Evolutionary conservation across 2,329 filamentous ascomycete genomes (phyloP).

Genomic region (Phialophora chinensis): DNA sequence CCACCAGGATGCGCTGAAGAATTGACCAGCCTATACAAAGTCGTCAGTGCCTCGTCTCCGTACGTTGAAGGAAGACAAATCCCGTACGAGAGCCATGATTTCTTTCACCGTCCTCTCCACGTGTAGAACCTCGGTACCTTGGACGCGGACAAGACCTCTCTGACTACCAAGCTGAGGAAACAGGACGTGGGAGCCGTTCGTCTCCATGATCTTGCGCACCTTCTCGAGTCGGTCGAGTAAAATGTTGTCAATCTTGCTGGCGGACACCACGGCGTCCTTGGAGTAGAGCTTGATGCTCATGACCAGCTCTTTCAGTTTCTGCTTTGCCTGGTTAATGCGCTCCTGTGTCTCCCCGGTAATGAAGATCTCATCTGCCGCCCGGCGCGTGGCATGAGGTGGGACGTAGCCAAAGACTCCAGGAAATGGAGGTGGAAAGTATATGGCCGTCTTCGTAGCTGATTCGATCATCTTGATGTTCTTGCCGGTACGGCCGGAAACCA

Average conservation of each 20-base stretch:
- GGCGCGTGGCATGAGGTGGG: conserved; percentile 77
- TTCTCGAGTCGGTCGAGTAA: conserved; percentile 90
- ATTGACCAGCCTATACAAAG: conserved; percentile 79
- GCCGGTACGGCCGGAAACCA: conserved; percentile 89
- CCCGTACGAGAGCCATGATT: conserved; percentile 84
- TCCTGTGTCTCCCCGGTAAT: conserved; percentile 90
- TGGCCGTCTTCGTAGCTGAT: conserved; percentile 91
- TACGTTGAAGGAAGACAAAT: neutral
- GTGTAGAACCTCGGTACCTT: conserved; percentile 90
- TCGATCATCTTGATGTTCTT: conserved; percentile 99
- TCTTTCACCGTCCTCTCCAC: conserved; percentile 94
- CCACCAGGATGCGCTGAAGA: conserved; percentile 97
- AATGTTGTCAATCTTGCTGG: conserved; percentile 94
- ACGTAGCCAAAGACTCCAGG: conserved; percentile 90
- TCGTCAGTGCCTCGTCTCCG: conserved; percentile 35
- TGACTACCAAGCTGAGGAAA: conserved; percentile 87
- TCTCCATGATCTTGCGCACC: conserved; percentile 96
- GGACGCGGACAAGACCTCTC: conserved; percentile 82
- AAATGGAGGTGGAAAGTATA: conserved; percentile 96
- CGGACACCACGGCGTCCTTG: conserved; percentile 88
- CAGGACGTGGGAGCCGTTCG: conserved; percentile 92
- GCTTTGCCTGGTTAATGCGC: conserved; percentile 85
- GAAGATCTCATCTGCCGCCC: conserved; percentile 88
- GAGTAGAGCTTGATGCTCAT: conserved; percentile 80
- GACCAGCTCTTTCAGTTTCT: conserved; percentile 86